phyloP scores from a whole-genome alignment of 2,329 filamentous ascomycete species.

The Plenodomus biglobosus region DNA sequence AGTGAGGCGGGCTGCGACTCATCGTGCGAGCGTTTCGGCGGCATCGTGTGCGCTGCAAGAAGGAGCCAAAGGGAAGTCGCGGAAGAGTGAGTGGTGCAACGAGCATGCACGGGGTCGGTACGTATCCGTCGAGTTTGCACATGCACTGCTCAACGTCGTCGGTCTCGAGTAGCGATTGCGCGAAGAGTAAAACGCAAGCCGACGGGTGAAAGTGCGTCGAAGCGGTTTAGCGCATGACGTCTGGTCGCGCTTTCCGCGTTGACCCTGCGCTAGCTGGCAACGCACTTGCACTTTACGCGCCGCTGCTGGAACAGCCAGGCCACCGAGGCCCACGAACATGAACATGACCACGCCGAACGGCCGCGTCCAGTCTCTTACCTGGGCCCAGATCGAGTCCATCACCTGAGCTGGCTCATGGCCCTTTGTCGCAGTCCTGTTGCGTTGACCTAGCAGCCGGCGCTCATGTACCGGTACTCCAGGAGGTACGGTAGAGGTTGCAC shows the following conservation, averaged over 20 bases:
- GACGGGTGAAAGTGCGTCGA: slow-evolving; percentile 9
- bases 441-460: neutral
- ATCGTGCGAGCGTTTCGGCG: slow-evolving; percentile 44
- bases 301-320: too few species aligned
- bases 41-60: slow-evolving; percentile 29
- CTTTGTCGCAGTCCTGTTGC: neutral
- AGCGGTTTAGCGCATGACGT: slow-evolving; percentile 9
- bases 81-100: neutral
- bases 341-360: too few species aligned
- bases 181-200: slow-evolving; percentile 15
- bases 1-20: slow-evolving; percentile 40
- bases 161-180: slow-evolving; percentile 7
- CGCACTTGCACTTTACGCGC: neutral
- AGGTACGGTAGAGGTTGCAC: neutral
- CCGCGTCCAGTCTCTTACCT: neutral
- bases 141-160: neutral
- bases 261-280: slow-evolving; percentile 1
- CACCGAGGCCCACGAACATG: too few species aligned
- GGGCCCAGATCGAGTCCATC: neutral
- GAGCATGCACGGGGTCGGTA: slow-evolving; percentile 1
- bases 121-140: slow-evolving; percentile 3
- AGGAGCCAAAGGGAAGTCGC: neutral
- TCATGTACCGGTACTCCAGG: too few species aligned
- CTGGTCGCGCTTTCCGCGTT: slow-evolving; percentile 1
- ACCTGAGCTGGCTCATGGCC: too few species aligned